phyloP scores from a whole-genome alignment of 139 green algal species.

The Pycnococcus provasolii region DNA sequence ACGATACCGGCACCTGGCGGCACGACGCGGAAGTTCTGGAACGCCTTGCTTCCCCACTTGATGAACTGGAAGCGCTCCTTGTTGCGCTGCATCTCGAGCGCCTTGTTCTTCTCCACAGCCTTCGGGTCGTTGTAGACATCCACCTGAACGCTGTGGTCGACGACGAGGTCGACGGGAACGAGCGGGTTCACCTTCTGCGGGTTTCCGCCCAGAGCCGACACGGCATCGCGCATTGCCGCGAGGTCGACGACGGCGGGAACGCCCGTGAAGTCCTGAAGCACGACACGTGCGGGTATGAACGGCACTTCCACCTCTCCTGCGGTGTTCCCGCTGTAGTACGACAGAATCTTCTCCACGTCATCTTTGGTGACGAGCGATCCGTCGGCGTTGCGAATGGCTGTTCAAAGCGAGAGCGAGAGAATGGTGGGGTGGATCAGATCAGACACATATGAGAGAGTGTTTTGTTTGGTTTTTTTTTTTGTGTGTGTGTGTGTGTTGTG shows the following conservation, averaged over 20 bases:
- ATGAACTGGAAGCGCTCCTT: slow-evolving; percentile 19
- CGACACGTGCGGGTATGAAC: slow-evolving; percentile 34
- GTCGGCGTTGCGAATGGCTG: too few species aligned
- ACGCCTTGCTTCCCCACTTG: slow-evolving; percentile 13
- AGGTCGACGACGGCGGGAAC: slow-evolving; percentile 38
- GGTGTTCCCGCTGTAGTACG: too few species aligned
- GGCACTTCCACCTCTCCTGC: slow-evolving; percentile 20
- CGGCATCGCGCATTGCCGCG: slow-evolving; percentile 38
- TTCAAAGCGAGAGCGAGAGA: too few species aligned
- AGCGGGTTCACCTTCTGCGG: slow-evolving; percentile 36
- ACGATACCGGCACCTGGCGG: slow-evolving; percentile 17
- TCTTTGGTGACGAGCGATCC: too few species aligned
- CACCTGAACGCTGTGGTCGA: slow-evolving; percentile 42
- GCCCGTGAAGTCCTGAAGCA: slow-evolving; percentile 38
- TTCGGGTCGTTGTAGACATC: slow-evolving; percentile 17
- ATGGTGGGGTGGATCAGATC: too few species aligned
- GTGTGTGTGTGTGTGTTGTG: too few species aligned
- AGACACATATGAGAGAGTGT: too few species aligned
- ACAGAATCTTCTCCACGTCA: too few species aligned
- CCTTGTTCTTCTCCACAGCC: slow-evolving; percentile 11
- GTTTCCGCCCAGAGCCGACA: slow-evolving; percentile 30
- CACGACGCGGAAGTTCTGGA: slow-evolving; percentile 23
- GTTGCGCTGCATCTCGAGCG: slow-evolving; percentile 13
- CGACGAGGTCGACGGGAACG: slow-evolving; percentile 40
- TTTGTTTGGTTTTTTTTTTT: too few species aligned